These are phyloP conservation scores for Suaeda aralocaspica DNA, from an alignment of 148 eudicot species.

Conservation along the genomic window DNA sequence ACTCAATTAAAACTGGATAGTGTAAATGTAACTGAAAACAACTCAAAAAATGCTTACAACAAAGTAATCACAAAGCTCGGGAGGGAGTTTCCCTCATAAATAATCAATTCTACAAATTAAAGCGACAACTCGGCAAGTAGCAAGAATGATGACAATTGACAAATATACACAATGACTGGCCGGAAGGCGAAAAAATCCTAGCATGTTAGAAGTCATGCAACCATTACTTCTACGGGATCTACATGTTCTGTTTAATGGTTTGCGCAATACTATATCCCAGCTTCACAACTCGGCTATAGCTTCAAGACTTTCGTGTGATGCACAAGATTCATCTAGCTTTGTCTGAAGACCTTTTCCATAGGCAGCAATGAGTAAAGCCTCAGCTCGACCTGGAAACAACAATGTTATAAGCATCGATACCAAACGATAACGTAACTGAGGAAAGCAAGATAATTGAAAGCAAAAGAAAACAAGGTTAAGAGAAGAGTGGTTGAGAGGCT, in stretches of 20 bases:
- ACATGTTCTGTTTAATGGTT: not conserved
- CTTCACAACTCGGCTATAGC: not conserved
- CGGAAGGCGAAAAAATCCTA: not conserved
- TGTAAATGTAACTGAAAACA: too few relatives aligned
- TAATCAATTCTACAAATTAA: too few relatives aligned
- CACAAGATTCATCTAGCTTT: slow-evolving; percentile 28
- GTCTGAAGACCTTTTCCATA: slow-evolving; percentile 61
- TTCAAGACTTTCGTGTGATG: not conserved
- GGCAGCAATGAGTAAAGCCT: slow-evolving; percentile 81
- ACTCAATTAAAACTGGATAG: too few relatives aligned
- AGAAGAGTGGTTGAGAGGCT: not conserved
- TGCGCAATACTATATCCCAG: not conserved
- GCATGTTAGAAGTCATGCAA: not conserved
- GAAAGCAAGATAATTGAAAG: not conserved
- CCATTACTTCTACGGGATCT: not conserved
- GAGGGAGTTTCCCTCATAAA: too few relatives aligned
- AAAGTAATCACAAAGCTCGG: too few relatives aligned
- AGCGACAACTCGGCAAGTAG: too few relatives aligned
- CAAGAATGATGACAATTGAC: too few relatives aligned
- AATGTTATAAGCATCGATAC: not conserved
- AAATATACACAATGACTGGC: too few relatives aligned
- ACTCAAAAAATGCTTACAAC: too few relatives aligned
- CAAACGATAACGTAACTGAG: not conserved
- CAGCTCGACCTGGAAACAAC: slow-evolving; percentile 68
- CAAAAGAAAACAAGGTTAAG: too few relatives aligned